These are phyloP conservation scores for Leccinum pallidistipes DNA, from an alignment of 1,284 basidiomycete genomes.

Conservation along the genomic window DNA sequence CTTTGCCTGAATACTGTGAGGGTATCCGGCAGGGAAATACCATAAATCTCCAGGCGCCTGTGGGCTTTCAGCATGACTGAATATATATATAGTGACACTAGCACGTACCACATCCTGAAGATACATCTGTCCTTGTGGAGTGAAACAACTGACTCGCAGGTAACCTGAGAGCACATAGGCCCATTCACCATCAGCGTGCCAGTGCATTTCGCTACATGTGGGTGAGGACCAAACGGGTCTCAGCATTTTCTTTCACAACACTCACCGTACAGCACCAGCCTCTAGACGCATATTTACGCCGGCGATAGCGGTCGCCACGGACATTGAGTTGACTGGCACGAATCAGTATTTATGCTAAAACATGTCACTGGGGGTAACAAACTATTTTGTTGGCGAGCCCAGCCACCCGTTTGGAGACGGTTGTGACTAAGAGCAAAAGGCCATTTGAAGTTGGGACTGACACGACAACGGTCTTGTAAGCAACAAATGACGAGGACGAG, in stretches of 20 bases:
- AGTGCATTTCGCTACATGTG: conserved; percentile 42
- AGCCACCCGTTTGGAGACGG: conserved; percentile 54
- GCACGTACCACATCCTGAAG: conserved; percentile 48
- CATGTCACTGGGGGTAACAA: conserved; percentile 5
- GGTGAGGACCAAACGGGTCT: not conserved
- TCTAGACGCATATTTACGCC: conserved; percentile 61
- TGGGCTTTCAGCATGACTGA: conserved; percentile 11
- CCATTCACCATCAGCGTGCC: conserved; percentile 60
- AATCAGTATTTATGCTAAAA: not conserved
- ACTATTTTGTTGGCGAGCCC: conserved; percentile 58
- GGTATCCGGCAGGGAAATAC: conserved; percentile 56
- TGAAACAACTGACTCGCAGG: conserved; percentile 48
- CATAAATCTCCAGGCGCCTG: conserved; percentile 47
- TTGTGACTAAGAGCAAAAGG: conserved; percentile 57
- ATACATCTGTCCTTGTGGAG: conserved; percentile 47
- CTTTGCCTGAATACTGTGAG: conserved; percentile 50
- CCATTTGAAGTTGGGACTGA: conserved; percentile 54
- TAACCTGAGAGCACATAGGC: conserved; percentile 48
- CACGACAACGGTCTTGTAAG: not conserved
- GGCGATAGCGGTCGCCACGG: conserved; percentile 43
- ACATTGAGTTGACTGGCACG: conserved; percentile 41
- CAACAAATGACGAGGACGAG: not conserved
- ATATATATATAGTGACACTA: not conserved
- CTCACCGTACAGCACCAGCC: conserved; percentile 50
- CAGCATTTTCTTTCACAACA: not conserved